Conservation (phyloP, 805 yeast genomes). For the Sugiyamaella lignohabitans region DNA sequence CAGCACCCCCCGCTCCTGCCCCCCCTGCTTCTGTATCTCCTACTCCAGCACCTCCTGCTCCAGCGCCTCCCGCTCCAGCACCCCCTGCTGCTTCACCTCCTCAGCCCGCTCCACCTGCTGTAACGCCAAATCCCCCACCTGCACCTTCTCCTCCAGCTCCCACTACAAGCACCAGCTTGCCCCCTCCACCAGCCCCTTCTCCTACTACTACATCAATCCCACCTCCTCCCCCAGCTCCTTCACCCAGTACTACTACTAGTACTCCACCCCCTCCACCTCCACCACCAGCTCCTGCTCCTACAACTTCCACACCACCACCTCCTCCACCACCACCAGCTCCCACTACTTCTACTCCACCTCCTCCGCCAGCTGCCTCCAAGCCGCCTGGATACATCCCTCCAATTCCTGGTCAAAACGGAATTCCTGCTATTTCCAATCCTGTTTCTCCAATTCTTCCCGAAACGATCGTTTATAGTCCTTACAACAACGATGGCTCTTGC, state of each 20-base stretch:
- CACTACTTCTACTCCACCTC: constrained; percentile 22
- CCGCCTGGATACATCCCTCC: constrained; percentile 20
- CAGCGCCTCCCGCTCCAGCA: constrained; percentile 17
- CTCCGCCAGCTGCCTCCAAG: constrained; percentile 22
- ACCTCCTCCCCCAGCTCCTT: constrained; percentile 18
- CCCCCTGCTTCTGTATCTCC: constrained; percentile 21
- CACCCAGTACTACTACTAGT: constrained; percentile 1
- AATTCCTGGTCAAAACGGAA: constrained; percentile 1
- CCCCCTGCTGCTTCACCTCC: constrained; percentile 1
- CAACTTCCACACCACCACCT: constrained; percentile 25
- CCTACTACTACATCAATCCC: constrained; percentile 31
- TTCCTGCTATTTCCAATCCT: constrained; percentile 18
- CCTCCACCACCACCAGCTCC: constrained; percentile 21
- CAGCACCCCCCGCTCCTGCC: constrained; percentile 3
- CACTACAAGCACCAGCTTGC: constrained; percentile 21
- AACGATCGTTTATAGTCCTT: constrained; percentile 47
- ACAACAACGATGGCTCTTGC: constrained; percentile 60
- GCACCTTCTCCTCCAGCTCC: constrained; percentile 23
- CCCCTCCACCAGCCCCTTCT: constrained; percentile 26
- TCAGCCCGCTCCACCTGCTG: constrained; percentile 17
- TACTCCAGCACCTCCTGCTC: constrained; percentile 19
- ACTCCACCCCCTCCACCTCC: constrained; percentile 7
- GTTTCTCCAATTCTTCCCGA: constrained; percentile 23
- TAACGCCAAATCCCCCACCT: constrained; percentile 16
- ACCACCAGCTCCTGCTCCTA: constrained; percentile 22